phyloP scores from a whole-genome alignment of 2,329 filamentous ascomycete species.

The Fusarium bactridioides region DNA sequence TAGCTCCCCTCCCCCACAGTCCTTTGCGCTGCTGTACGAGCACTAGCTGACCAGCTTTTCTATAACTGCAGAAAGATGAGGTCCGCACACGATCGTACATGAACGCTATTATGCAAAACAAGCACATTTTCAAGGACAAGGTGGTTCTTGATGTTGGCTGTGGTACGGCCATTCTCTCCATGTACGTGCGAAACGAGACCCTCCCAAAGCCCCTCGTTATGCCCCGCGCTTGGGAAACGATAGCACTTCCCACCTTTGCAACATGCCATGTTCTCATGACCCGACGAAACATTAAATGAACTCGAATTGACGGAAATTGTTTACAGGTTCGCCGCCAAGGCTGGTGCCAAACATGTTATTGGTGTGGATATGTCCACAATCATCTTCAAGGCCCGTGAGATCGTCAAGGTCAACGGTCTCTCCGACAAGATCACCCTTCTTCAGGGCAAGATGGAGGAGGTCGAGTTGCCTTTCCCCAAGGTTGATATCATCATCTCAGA shows the following conservation, averaged over 20 bases:
- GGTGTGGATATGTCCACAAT: slow-evolving; percentile 99
- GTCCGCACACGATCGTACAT: slow-evolving; percentile 96
- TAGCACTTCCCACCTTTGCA: background rate
- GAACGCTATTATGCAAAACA: slow-evolving; percentile 97
- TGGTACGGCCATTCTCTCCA: slow-evolving; percentile 97
- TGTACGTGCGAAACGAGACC: slow-evolving; percentile 66
- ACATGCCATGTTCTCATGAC: background rate
- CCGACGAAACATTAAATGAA: background rate
- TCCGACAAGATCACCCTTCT: slow-evolving; percentile 95
- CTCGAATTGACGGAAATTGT: slow-evolving; percentile 6
- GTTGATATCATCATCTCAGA: slow-evolving; percentile 99
- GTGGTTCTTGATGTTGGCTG: slow-evolving; percentile 96
- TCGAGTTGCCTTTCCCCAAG: slow-evolving; percentile 89
- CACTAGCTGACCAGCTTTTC: slow-evolving; percentile 30
- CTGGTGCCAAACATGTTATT: slow-evolving; percentile 97
- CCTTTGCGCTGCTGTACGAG: slow-evolving; percentile 16
- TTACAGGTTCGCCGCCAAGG: slow-evolving; percentile 90
- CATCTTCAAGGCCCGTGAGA: slow-evolving; percentile 97
- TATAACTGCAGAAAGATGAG: slow-evolving; percentile 83
- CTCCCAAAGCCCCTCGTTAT: slow-evolving; percentile 13
- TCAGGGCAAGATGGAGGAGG: slow-evolving; percentile 99
- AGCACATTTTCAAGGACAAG: slow-evolving; percentile 85
- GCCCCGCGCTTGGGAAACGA: slow-evolving; percentile 26
- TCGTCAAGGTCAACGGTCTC: slow-evolving; percentile 91
- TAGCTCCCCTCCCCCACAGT: slow-evolving; percentile 43